phyloP scores from a whole-genome alignment of 1,284 basidiomycete genomes.

The Melampsora occidentalis region DNA sequence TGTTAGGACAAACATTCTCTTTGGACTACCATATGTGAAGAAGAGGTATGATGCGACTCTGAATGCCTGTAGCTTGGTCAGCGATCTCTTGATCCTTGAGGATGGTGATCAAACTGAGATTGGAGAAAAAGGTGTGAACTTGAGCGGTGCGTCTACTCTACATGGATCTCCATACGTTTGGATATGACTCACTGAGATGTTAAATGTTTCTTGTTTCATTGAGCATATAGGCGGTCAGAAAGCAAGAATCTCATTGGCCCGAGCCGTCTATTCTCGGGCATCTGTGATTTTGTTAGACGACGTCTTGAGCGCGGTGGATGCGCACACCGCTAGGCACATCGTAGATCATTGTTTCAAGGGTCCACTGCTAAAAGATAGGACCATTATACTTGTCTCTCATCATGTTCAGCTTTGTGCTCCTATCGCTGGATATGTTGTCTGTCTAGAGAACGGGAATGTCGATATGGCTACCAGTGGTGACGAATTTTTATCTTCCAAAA shows the following conservation, averaged over 20 bases:
- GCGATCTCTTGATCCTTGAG: slow-evolving; percentile 84
- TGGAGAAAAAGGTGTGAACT: slow-evolving; percentile 64
- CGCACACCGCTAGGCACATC: slow-evolving; percentile 82
- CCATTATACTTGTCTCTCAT: slow-evolving; percentile 82
- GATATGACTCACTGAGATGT: background rate
- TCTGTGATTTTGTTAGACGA: slow-evolving; percentile 83
- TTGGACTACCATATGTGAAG: slow-evolving; percentile 75
- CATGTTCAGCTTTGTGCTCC: slow-evolving; percentile 75
- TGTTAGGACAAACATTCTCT: slow-evolving; percentile 90
- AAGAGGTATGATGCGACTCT: slow-evolving; percentile 74
- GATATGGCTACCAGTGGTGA: slow-evolving; percentile 68
- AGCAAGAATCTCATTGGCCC: slow-evolving; percentile 63
- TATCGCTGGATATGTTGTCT: slow-evolving; percentile 64
- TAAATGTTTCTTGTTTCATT: slow-evolving; percentile 34
- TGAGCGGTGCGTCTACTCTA: slow-evolving; percentile 46
- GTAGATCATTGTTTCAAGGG: slow-evolving; percentile 78
- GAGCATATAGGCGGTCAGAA: slow-evolving; percentile 82
- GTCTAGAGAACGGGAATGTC: slow-evolving; percentile 77
- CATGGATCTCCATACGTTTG: slow-evolving; percentile 46
- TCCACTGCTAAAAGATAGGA: slow-evolving; percentile 73
- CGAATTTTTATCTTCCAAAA: slow-evolving; percentile 60
- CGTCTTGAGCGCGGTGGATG: slow-evolving; percentile 82
- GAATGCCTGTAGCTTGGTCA: slow-evolving; percentile 70
- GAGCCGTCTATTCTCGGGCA: slow-evolving; percentile 89
- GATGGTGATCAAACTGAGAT: slow-evolving; percentile 91